These are phyloP conservation scores for Cymbopogon flexuosus DNA, from an alignment of 202 grass and related monocot genomes.

Conservation along the genomic window DNA sequence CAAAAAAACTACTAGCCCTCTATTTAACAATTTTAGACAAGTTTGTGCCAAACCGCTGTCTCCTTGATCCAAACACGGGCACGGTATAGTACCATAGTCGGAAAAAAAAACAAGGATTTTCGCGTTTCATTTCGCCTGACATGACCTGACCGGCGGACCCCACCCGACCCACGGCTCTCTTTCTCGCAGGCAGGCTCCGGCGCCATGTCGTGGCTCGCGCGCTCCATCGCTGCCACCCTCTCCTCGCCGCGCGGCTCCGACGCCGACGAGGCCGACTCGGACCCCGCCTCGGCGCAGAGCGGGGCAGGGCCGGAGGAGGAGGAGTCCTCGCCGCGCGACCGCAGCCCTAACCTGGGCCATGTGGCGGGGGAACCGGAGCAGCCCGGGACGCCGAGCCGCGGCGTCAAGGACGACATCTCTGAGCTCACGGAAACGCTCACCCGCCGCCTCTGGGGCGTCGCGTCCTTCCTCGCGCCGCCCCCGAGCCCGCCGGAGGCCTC, in stretches of 20 bases:
- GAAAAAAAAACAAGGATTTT: too few species aligned
- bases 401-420: conserved; percentile 65
- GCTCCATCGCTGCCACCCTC: conserved; percentile 58
- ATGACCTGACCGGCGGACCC: background rate
- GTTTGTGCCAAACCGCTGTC: too few species aligned
- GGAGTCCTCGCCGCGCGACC: background rate
- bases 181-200: background rate
- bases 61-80: too few species aligned
- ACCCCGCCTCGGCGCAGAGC: background rate
- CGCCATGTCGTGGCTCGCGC: conserved; percentile 61
- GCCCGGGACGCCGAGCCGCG: conserved; percentile 41
- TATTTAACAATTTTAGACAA: too few species aligned
- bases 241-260: conserved; percentile 45
- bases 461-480: conserved; percentile 63
- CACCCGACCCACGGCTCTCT: background rate
- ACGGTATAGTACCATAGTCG: too few species aligned
- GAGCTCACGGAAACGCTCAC: conserved; percentile 73
- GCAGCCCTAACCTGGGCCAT: background rate
- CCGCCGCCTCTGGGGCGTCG: conserved; percentile 66
- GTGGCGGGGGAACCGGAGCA: conserved; percentile 35
- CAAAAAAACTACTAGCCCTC: too few species aligned
- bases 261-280: conserved; percentile 12
- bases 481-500: background rate
- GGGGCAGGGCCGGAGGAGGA: background rate
- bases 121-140: background rate